Evolutionary conservation across 345 rosid species (phyloP).

Genomic region (Populus ilicifolia): DNA sequence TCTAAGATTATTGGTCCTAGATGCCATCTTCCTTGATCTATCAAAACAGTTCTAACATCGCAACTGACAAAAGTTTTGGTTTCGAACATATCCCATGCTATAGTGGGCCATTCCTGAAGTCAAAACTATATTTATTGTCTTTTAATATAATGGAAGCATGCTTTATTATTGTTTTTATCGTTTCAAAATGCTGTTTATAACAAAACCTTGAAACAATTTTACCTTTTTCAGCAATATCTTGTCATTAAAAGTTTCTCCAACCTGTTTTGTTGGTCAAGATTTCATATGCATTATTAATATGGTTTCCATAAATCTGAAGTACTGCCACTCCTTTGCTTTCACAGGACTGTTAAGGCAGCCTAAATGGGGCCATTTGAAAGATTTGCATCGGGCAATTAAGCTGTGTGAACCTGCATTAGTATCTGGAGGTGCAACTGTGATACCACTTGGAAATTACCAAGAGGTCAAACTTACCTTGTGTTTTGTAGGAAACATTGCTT

Average conservation of each 20-base stretch:
- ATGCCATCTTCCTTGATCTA: slow-evolving; percentile 9
- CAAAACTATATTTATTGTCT: background rate
- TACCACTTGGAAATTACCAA: slow-evolving; percentile 74
- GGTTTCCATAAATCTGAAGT: slow-evolving; percentile 5
- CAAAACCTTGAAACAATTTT: background rate
- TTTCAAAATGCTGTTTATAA: background rate
- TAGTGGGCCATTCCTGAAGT: slow-evolving; percentile 16
- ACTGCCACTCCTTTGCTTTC: slow-evolving; percentile 10
- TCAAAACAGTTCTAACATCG: slow-evolving; percentile 1
- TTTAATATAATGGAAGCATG: background rate
- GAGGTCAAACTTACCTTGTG: slow-evolving; percentile 49
- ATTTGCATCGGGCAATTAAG: slow-evolving; percentile 89
- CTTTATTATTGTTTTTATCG: background rate
- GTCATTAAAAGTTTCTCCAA: background rate
- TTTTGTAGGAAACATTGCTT: background rate
- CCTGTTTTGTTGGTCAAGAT: background rate
- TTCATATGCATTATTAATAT: background rate
- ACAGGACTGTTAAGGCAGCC: slow-evolving; percentile 88
- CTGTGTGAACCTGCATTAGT: slow-evolving; percentile 87
- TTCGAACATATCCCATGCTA: background rate
- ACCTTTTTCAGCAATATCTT: background rate
- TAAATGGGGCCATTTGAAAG: slow-evolving; percentile 99
- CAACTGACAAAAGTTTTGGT: slow-evolving; percentile 10
- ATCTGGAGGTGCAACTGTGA: slow-evolving; percentile 57
- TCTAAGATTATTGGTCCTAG: background rate